Evolutionary conservation across 305 asterid species (phyloP), one percentile per base, ranked within the genome.

Genomic region (Fraxinus ornus): DNA sequence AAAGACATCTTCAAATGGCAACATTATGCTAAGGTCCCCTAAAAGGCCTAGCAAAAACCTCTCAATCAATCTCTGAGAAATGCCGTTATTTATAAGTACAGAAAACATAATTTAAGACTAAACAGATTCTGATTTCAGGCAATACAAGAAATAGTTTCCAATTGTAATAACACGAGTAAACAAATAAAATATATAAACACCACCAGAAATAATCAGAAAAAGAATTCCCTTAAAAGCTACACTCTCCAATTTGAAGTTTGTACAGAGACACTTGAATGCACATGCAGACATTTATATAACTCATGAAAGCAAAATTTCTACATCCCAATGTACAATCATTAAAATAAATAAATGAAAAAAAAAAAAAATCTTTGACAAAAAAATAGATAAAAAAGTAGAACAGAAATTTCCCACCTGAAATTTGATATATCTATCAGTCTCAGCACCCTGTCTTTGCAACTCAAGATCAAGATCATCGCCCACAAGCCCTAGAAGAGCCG

Each of bases 371-470:
- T 57, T 57, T 19, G 66, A 37, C 3, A 0, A 30, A 12, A 75
- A 62, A 19, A 3, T 4, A 1, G 44, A 7, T 26, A 47, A 80
- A 6, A 44, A 81, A 41, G 39, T 41, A 78, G 30, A 66, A 8
- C 62, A 4, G 28, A 7, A 3, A 83, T 13, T 62, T 71, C 88
- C 24, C 66, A 95, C 99, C 97, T 94, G 97, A 83, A 91, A 84
- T 86, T 93, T 93, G 49, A 96, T 81, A 80, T 85, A 96, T 90
- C 98, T 88, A 85, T 91, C 97, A 78, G 92, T 82, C 84, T 96
- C 99, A 80, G 93, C 92, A 84, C 91, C 97, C 80, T 94, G 97
- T 60, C 97, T 91, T 83, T 89, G 95, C 84, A 95, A 36, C 88
- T 94, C 98, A 3, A 84, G 89, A 57, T 95, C 97, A 85, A 93